Conservation (phyloP, 2,329 filamentous ascomycete species). For the Paecilomyces fulvus region DNA sequence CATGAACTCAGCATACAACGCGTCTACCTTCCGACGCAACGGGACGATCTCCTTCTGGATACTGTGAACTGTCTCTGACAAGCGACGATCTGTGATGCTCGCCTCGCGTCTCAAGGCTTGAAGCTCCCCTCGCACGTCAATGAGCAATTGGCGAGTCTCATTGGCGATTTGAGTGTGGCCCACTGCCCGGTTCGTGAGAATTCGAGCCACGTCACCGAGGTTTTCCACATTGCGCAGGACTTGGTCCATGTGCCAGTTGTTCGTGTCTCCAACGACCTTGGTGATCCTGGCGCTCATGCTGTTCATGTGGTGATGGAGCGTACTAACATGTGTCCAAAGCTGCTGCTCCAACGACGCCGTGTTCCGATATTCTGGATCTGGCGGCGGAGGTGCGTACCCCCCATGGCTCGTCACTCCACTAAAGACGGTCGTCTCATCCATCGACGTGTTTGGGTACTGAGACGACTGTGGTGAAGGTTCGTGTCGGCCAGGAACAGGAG, state of each 20-base stretch:
- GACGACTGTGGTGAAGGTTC: neutral
- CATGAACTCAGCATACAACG: neutral
- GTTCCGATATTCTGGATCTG: constrained; percentile 14
- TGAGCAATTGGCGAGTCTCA: constrained; percentile 6
- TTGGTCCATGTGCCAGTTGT: constrained; percentile 15
- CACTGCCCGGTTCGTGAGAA: constrained; percentile 8
- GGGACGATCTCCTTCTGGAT: neutral
- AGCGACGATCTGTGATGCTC: neutral
- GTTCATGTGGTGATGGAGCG: constrained; percentile 15
- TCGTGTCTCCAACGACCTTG: constrained; percentile 10
- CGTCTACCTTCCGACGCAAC: neutral
- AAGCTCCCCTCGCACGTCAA: constrained; percentile 9
- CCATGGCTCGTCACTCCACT: constrained; percentile 12
- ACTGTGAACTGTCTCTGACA: neutral
- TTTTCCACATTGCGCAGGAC: constrained; percentile 12
- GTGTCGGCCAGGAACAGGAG: neutral
- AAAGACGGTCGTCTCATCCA: neutral
- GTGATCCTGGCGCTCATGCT: constrained; percentile 6
- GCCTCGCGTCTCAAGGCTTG: neutral
- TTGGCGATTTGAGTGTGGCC: constrained; percentile 8
- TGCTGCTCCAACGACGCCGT: constrained; percentile 15
- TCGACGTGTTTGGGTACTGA: neutral
- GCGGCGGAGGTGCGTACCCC: constrained; percentile 17
- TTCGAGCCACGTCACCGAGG: constrained; percentile 9
- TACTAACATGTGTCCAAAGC: constrained; percentile 9